These are phyloP conservation scores for Inga leiocalycina DNA, from an alignment of 306 rosid genomes.

Conservation along the genomic window DNA sequence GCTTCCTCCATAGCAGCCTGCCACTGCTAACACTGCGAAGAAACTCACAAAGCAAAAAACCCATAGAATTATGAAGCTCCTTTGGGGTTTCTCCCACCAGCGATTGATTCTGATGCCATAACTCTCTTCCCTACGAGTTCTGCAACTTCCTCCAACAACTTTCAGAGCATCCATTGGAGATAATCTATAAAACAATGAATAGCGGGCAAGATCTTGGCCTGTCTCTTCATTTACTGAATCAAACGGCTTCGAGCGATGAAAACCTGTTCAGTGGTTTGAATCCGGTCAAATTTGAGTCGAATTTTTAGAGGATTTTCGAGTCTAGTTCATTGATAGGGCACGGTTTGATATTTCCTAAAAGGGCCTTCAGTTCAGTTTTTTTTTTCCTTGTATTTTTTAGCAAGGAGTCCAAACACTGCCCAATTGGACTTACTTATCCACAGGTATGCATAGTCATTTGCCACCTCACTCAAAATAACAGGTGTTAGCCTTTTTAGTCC, in stretches of 20 bases:
- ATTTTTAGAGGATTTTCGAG: slow-evolving; percentile 48
- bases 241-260: slow-evolving; percentile 41
- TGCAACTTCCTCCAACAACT: slow-evolving; percentile 53
- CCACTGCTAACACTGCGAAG: not conserved
- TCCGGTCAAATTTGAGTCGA: not conserved
- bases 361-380: slow-evolving; percentile 70
- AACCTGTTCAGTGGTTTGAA: slow-evolving; percentile 39
- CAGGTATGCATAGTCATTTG: too few species aligned
- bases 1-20: slow-evolving; percentile 63
- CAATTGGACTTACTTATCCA: too few species aligned
- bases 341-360: slow-evolving; percentile 46
- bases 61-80: slow-evolving; percentile 30
- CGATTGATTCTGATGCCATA: slow-evolving; percentile 38
- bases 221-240: slow-evolving; percentile 63
- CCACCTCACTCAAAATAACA: too few species aligned
- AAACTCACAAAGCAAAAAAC: slow-evolving; percentile 4
- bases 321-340: slow-evolving; percentile 25
- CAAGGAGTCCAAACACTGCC: too few species aligned
- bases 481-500: too few species aligned
- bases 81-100: slow-evolving; percentile 40
- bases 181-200: slow-evolving; percentile 39
- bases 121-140: slow-evolving; percentile 59
- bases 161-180: slow-evolving; percentile 45
- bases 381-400: not conserved
- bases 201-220: slow-evolving; percentile 65